These are phyloP conservation scores for Pleurozium schreberi DNA, from an alignment of 225 moss, liverwort and hornwort species.

Conservation along the genomic window DNA sequence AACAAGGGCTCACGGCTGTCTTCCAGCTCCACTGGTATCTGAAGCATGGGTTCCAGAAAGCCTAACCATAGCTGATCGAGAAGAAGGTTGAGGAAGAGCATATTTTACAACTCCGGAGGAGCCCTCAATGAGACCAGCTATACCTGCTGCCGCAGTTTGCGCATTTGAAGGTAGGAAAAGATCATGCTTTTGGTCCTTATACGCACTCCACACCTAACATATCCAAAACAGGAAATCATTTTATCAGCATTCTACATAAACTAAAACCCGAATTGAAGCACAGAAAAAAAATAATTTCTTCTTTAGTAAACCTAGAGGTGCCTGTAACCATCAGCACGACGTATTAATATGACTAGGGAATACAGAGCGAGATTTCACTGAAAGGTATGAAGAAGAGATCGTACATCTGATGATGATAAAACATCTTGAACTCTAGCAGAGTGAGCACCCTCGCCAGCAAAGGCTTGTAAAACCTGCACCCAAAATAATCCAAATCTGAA, in stretches of 20 bases:
- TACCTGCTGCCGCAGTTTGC: constrained; percentile 86
- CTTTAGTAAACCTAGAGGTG: background rate
- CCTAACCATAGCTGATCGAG: constrained; percentile 57
- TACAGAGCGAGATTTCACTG: background rate
- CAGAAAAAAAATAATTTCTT: background rate
- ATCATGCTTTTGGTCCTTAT: constrained; percentile 91
- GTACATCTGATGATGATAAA: constrained; percentile 68
- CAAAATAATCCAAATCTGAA: background rate
- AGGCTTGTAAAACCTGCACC: constrained; percentile 75
- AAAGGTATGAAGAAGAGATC: background rate
- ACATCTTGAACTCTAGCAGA: constrained; percentile 84
- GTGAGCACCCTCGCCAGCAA: constrained; percentile 90
- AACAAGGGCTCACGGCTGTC: background rate
- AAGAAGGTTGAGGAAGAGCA: constrained; percentile 74
- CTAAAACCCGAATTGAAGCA: background rate
- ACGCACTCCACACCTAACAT: constrained; percentile 78
- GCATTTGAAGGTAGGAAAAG: constrained; percentile 92
- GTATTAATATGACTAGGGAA: background rate
- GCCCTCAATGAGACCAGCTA: constrained; percentile 87
- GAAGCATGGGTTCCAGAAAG: constrained; percentile 28
- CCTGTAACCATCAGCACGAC: background rate
- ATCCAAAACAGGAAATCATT: background rate
- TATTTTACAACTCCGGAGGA: constrained; percentile 76
- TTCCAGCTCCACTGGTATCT: constrained; percentile 28
- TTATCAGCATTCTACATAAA: background rate